Percentiles rank a stretch among this genome's conserved stretches.
Conservation (phyloP, 305 asterid species). For the Fraxinus angustifolia region DNA sequence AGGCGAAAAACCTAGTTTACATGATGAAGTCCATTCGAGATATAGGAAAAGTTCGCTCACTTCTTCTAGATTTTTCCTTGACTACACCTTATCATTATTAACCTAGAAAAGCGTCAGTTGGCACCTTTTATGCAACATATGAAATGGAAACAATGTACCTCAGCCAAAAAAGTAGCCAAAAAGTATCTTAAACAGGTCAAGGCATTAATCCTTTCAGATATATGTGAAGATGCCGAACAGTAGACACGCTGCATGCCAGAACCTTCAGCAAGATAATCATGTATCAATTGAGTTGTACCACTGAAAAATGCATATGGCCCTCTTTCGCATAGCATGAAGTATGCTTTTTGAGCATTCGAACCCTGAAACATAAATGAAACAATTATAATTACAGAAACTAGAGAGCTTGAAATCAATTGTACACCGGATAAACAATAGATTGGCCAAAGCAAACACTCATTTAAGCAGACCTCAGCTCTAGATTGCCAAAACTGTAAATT, state of each 20-base stretch:
- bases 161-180: conserved; percentile 81
- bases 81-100: not conserved
- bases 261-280: conserved; percentile 57
- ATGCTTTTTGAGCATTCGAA: conserved; percentile 68
- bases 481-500: conserved; percentile 80
- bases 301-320: conserved; percentile 77
- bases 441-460: conserved; percentile 16
- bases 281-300: conserved; percentile 63
- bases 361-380: conserved; percentile 43
- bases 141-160: conserved; percentile 46
- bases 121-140: not conserved
- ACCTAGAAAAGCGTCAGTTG: not conserved
- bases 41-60: not conserved
- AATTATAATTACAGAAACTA: not conserved
- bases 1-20: not conserved
- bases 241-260: conserved; percentile 58
- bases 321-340: conserved; percentile 85
- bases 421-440: conserved; percentile 9
- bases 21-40: not conserved
- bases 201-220: conserved; percentile 80
- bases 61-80: not conserved
- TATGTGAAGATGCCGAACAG: conserved; percentile 67
- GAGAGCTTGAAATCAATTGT: conserved; percentile 6
- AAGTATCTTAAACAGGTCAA: conserved; percentile 67
- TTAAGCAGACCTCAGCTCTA: conserved; percentile 70